Base-by-base conservation (phyloP, 1,139 yeast species). In the Kodamaea anthophila region DNA sequence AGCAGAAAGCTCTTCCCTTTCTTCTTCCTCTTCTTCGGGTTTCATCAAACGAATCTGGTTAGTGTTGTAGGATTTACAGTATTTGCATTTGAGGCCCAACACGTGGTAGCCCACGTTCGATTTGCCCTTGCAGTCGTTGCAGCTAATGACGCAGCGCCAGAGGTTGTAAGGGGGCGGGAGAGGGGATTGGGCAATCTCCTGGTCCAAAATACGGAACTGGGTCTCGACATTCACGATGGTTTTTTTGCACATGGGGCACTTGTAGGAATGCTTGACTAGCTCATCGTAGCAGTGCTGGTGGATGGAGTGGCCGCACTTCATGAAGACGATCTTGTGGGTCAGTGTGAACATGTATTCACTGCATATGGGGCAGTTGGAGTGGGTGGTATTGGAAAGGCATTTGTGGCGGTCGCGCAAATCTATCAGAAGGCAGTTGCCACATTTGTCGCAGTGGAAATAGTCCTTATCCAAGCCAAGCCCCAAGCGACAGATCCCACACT, bases 261-360 rank as follows among this genome's bases (percentile, higher is more conserved):
- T 84, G 62, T 85, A 87, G 13, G 85, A 76, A 48, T 83, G 86
- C 42, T 77, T 71, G 12, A 86, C 74, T 51, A 83, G 77, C 42
- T 84, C 91, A 36, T 78, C 78, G 50, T 78, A 87, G 51, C 97
- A 88, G 19, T 58, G 52, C 49, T 86, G 87, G 56, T 88, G 97
- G 38, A 88, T 87, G 28, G 94, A 85, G 56, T 88, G 97, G 4
- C 96, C 96, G 55, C 97, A 88, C 29, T 75, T 72, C 96, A 88
- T 86, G 53, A 87, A 86, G 11, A 86, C 94, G 23, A 87, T 94
- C 16, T 87, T 81, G 46, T 68, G 72, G 4, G 83, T 77, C n/a
- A 93, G 80, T 5, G 87, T 82, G 51, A 88, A 88, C 72, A 88
- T 74, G 51, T 80, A 87, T 44, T 87, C 96, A 37, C 83, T 86